Conservation (phyloP, 176 grass and related monocot genomes). For the Rhynchospora pubera region DNA sequence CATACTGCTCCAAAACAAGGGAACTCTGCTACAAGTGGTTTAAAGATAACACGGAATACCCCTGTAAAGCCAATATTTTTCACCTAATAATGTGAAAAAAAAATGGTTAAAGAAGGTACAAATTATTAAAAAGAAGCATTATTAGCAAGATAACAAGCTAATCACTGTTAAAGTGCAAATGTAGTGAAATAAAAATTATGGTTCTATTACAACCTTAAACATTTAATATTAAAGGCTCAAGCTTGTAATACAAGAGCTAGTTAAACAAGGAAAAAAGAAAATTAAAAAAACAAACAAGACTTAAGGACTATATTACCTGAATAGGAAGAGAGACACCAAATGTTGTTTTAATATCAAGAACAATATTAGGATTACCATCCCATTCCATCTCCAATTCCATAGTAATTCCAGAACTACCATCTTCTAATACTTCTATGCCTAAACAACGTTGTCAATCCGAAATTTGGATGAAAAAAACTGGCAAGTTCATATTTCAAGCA, state of each 20-base stretch:
- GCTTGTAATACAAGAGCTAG: not conserved
- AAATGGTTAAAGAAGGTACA: not conserved
- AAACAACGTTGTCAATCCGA: constrained; percentile 23
- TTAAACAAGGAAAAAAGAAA: not conserved
- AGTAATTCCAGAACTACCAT: constrained; percentile 60
- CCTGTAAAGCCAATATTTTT: constrained; percentile 95
- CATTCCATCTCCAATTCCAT: constrained; percentile 89
- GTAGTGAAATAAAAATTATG: not conserved
- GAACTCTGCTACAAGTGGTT: constrained; percentile 59
- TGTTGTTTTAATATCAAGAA: constrained; percentile 82
- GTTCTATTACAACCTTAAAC: not conserved
- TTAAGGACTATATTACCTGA: constrained; percentile 53
- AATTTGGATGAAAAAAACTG: not conserved
- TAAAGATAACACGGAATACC: constrained; percentile 75
- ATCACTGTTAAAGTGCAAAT: not conserved
- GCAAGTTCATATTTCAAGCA: constrained; percentile 6
- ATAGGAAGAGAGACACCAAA: constrained; percentile 89
- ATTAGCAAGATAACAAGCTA: not conserved
- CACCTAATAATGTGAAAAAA: constrained; percentile 45
- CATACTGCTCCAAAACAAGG: constrained; percentile 91
- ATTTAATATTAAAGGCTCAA: not conserved
- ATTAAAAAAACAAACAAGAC: not conserved
- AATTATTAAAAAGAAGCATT: not conserved
- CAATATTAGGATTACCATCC: constrained; percentile 96
- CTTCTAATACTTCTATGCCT: constrained; percentile 71